phyloP scores from a whole-genome alignment of 2,329 filamentous ascomycete species.

The Fusarium caatingaense region DNA sequence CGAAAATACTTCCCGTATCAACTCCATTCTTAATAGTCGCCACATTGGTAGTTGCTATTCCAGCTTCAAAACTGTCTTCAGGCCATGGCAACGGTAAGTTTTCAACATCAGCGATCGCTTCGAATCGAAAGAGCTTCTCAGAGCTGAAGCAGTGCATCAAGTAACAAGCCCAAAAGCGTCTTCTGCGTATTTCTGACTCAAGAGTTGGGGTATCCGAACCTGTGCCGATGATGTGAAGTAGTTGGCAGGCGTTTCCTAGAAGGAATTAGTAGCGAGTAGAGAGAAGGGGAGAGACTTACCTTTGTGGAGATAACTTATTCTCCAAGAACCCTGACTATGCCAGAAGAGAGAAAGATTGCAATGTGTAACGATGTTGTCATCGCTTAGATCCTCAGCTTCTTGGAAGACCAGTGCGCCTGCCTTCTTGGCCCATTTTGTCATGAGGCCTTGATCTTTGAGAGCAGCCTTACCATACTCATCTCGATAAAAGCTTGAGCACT shows the following conservation, averaged over 20 bases:
- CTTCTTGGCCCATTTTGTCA: conserved; percentile 26
- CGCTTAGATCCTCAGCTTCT: conserved; percentile 12
- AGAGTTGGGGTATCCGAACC: background rate
- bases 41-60: too few species aligned
- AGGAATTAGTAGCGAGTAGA: too few species aligned
- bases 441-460: background rate
- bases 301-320: conserved; percentile 37
- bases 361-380: conserved; percentile 35
- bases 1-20: background rate
- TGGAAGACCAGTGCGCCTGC: conserved; percentile 27
- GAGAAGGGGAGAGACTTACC: background rate
- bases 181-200: accelerated
- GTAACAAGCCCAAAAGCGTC: background rate
- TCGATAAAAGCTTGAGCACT: conserved; percentile 38
- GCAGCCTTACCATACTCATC: background rate
- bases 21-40: background rate
- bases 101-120: background rate
- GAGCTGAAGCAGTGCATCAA: conserved; percentile 6
- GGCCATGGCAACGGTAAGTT: background rate
- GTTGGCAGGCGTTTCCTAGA: conserved; percentile 30
- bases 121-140: background rate
- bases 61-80: background rate
- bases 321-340: conserved; percentile 41
- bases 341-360: conserved; percentile 37
- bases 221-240: conserved; percentile 25